These are phyloP conservation scores for Pseudonitzschia multiseries DNA, from an alignment of 108 stramenopile genomes.

Conservation along the genomic window DNA sequence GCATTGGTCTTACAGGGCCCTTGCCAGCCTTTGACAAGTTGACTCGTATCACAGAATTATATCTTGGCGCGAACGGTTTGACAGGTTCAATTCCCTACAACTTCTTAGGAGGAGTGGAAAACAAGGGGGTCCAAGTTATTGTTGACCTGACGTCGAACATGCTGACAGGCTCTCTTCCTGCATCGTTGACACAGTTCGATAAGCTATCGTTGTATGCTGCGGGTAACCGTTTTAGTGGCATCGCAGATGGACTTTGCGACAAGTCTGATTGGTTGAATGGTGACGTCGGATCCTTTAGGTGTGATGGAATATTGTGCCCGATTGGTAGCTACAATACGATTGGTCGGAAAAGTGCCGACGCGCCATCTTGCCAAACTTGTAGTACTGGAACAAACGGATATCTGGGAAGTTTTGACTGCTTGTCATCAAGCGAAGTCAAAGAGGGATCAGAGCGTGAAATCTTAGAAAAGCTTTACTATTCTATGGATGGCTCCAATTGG, in stretches of 20 bases:
- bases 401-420: conserved; percentile 36
- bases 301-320: conserved; percentile 86
- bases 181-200: conserved; percentile 38
- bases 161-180: conserved; percentile 48
- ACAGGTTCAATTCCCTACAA: conserved; percentile 48
- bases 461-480: conserved; percentile 49
- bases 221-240: conserved; percentile 34
- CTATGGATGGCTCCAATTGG: conserved; percentile 43
- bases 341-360: conserved; percentile 25
- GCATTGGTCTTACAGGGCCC: conserved; percentile 36
- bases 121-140: conserved; percentile 27
- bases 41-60: conserved; percentile 22
- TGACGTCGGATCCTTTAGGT: conserved; percentile 50
- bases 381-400: conserved; percentile 29
- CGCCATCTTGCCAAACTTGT: conserved; percentile 28
- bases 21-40: conserved; percentile 33
- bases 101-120: conserved; percentile 43
- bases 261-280: conserved; percentile 52
- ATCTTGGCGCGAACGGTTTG: conserved; percentile 47
- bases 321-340: conserved; percentile 48
- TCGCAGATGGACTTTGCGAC: conserved; percentile 37
- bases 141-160: conserved; percentile 47
- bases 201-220: conserved; percentile 32
- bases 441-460: conserved; percentile 49
- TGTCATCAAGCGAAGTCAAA: conserved; percentile 24